A percentile compares a stretch with the other conserved stretches of the same genome.
Conservation (phyloP, 2,329 filamentous ascomycete genomes). For the Cryphonectria radicalis region DNA sequence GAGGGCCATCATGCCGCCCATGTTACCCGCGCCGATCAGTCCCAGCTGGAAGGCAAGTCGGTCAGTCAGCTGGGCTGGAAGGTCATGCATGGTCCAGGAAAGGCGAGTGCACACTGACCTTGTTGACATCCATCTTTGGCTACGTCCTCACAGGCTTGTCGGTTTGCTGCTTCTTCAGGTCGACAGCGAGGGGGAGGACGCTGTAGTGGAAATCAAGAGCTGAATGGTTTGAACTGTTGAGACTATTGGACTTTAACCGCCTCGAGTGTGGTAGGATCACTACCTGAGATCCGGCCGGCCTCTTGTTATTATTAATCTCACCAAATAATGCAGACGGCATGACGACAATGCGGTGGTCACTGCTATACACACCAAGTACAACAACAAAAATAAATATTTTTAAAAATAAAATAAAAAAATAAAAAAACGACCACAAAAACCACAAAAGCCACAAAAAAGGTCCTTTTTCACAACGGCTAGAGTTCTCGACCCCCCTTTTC, state of each 20-base stretch:
- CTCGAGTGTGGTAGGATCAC: conserved; percentile 16
- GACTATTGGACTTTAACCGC: conserved; percentile 9
- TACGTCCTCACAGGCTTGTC: not conserved
- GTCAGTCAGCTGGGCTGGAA: not conserved
- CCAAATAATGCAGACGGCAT: not conserved
- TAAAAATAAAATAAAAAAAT: not conserved
- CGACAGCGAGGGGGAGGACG: conserved; percentile 8
- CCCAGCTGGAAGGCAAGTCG: conserved; percentile 45
- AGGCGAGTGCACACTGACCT: conserved; percentile 7
- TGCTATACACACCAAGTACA: not conserved
- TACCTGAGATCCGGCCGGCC: not conserved
- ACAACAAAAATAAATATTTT: no score
- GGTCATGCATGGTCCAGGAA: not conserved
- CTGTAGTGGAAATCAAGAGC: conserved; percentile 21
- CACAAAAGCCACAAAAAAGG: not conserved
- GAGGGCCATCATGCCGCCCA: conserved; percentile 64
- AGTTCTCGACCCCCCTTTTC: not conserved
- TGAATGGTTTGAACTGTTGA: conserved; percentile 23
- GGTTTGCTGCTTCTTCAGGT: not conserved
- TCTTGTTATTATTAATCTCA: not conserved
- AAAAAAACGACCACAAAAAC: not conserved
- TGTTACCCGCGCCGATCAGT: conserved; percentile 62
- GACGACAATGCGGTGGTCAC: not conserved
- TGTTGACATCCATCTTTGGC: conserved; percentile 16
- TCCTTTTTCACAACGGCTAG: not conserved